Evolutionary conservation across 805 yeast species (phyloP), one percentile per base, ranked within the genome.

Genomic region (Cyberlindnera saturnus): DNA sequence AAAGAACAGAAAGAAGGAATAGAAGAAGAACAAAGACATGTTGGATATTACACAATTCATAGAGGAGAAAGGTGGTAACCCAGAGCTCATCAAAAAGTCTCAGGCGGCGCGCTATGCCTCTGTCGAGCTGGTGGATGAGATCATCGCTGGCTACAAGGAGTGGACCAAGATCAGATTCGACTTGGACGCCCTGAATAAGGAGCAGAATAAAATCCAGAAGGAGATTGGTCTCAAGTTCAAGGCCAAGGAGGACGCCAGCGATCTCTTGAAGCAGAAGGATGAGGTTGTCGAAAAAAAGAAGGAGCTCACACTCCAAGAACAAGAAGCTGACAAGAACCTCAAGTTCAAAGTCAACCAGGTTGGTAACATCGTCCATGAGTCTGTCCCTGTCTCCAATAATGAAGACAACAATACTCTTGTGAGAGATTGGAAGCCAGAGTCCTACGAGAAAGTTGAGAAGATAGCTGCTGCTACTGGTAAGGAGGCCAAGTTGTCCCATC

Each of bases 51-150:
- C 83, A 53, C 85, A 86, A 62, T 93, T 93, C 64, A 82, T 93
- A 56, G 96, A 82, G 56, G 99, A 93, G 63, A 91, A 89, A 69
- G 99, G 99, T 46, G 99, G 99, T 50, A 79, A 90, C 65, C 96
- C 99, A 35, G 91, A 90, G 55, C 72, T 72, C 42, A 88, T 93
- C 63, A 84, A 84, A 64, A 78, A 71, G 60, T 90, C 97, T 32
- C 99, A 93, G 68, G 80, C 71, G 65, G 96, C 95, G 49, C 88
- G 99, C 74, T 96, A 95, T 49, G 98, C 79, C 56, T 71, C 93
- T 31, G 98, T 90, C 41, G 99, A 93, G 67, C 61, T 93, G 41
- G 98, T 93, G 41, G 99, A 93, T 64, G 96, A 91, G 70, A 90
- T 93, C 64, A 87, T 93, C 62, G 74, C 70, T 50, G 96, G 83